Base-by-base conservation (phyloP, 495 filamentous ascomycete genomes). In the Aspergillus funiculosus region DNA sequence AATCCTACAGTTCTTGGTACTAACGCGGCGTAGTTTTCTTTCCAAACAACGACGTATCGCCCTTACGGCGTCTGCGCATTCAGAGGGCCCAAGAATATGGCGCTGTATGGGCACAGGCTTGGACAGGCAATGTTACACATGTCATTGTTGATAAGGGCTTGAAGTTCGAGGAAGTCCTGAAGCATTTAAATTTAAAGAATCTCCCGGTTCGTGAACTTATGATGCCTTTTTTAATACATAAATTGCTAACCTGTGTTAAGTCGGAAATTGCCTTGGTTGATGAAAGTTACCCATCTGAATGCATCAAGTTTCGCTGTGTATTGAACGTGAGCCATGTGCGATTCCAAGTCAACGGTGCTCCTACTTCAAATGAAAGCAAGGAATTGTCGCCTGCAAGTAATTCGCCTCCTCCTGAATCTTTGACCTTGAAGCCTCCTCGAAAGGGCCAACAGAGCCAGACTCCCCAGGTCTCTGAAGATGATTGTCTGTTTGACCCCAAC, bases 211-310 rank as follows among this genome's bases (percentile, higher is more conserved):
- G 67, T 53, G 8, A 31, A 55, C 9, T 29, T 59, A 14, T 36
- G 13, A 18, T 8, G 28, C 10, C 17, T n/a, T 27, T 24, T 22
- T 17, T 14, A 13, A 38, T 45, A n/a, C n/a, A n/a, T n/a, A n/a
- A 21, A 26, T 19, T 57, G 30, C 57, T 79, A 32, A 72, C 41
- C 27, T 13, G 26, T 19, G 29, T 13, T 7, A 20, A 83, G 80
- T 45, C 63, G 6, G 54, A 64, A 5, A 55, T 84, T 11, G 58
- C 63, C 30, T 39, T 91, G 0, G 89, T 95, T 11, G 85, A 89
- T 46, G 87, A 92, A 39, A 63, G 69, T 2, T 98, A 89, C 56
- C 79, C 86, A 3, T 63, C 87, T 0, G 87, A 96, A 10, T 96
- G 89, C 43, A 79, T 92, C 25, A 66, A 69, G 21, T 83, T 75